Percentiles rank a stretch among this genome's conserved stretches.
Conservation (phyloP, 148 eudicot species). For the Amaranthus hypochondriacus region DNA sequence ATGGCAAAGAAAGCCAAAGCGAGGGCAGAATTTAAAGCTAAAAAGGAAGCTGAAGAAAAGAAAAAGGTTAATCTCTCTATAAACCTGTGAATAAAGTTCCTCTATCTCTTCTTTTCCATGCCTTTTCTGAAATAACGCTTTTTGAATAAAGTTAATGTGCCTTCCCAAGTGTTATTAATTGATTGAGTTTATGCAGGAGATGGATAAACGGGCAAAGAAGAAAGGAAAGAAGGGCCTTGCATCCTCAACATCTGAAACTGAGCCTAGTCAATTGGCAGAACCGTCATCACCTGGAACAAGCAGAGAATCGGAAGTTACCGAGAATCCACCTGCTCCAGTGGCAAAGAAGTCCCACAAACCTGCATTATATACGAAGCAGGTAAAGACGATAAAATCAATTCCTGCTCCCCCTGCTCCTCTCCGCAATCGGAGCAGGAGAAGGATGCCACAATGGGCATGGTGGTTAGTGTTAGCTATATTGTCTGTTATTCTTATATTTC, state of each 20-base stretch:
- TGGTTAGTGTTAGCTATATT: slow-evolving; percentile 35
- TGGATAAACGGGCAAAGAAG: slow-evolving; percentile 81
- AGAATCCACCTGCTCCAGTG: slow-evolving; percentile 20
- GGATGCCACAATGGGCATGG: slow-evolving; percentile 55
- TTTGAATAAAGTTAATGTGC: not conserved
- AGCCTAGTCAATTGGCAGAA: slow-evolving; percentile 34
- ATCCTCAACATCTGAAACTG: slow-evolving; percentile 34
- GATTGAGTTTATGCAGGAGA: slow-evolving; percentile 51
- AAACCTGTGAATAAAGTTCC: too few species aligned
- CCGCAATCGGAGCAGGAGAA: slow-evolving; percentile 63
- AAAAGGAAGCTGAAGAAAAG: slow-evolving; percentile 77
- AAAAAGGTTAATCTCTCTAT: slow-evolving; percentile 50
- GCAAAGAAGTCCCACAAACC: slow-evolving; percentile 47
- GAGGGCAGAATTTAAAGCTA: slow-evolving; percentile 66
- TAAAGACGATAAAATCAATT: slow-evolving; percentile 53
- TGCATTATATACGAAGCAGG: slow-evolving; percentile 40
- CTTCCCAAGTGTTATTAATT: not conserved
- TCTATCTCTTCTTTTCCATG: too few species aligned
- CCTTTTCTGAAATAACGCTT: not conserved
- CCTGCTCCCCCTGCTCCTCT: slow-evolving; percentile 87
- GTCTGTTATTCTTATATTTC: slow-evolving; percentile 43
- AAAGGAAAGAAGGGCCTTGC: slow-evolving; percentile 51
- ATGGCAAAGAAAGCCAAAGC: slow-evolving; percentile 68
- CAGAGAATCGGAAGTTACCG: slow-evolving; percentile 42
- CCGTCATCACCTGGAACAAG: slow-evolving; percentile 17